These are phyloP conservation scores for Pichia sp. DNA, from an alignment of 1,139 yeast species.

Conservation along the genomic window DNA sequence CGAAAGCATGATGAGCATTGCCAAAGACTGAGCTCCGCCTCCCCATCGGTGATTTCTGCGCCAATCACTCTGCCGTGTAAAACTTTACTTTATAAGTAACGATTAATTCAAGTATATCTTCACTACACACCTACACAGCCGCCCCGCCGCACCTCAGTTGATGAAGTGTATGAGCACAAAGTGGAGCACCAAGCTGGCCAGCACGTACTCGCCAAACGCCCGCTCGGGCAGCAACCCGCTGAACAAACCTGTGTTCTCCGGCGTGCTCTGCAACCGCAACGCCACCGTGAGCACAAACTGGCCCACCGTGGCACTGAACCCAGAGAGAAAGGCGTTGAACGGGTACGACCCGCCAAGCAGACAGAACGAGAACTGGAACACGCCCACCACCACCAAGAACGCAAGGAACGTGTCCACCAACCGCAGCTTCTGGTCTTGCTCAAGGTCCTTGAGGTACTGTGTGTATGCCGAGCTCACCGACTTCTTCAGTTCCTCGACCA, in stretches of 20 bases:
- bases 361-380: slow-evolving; percentile 74
- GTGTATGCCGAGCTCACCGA: slow-evolving; percentile 11
- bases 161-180: slow-evolving; percentile 88
- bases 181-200: slow-evolving; percentile 85
- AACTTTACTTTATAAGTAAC: slow-evolving; percentile 7
- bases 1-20: slow-evolving; percentile 33
- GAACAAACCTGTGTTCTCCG: slow-evolving; percentile 41
- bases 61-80: slow-evolving; percentile 6
- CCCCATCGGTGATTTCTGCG: neutral
- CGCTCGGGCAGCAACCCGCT: slow-evolving; percentile 60
- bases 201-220: slow-evolving; percentile 82
- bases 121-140: neutral
- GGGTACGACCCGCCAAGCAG: slow-evolving; percentile 84
- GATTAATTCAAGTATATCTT: neutral
- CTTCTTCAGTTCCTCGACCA: slow-evolving; percentile 10
- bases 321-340: slow-evolving; percentile 93
- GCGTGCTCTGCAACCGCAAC: slow-evolving; percentile 66
- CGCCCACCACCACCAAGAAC: slow-evolving; percentile 71
- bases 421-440: slow-evolving; percentile 40
- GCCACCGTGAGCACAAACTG: slow-evolving; percentile 86
- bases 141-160: slow-evolving; percentile 40
- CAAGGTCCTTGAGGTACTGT: slow-evolving; percentile 28
- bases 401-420: slow-evolving; percentile 74
- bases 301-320: slow-evolving; percentile 88
- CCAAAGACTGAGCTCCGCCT: slow-evolving; percentile 11